These are phyloP conservation scores for Sarocladium brachiariae DNA, from an alignment of 2,329 filamentous ascomycete genomes.

Conservation along the genomic window DNA sequence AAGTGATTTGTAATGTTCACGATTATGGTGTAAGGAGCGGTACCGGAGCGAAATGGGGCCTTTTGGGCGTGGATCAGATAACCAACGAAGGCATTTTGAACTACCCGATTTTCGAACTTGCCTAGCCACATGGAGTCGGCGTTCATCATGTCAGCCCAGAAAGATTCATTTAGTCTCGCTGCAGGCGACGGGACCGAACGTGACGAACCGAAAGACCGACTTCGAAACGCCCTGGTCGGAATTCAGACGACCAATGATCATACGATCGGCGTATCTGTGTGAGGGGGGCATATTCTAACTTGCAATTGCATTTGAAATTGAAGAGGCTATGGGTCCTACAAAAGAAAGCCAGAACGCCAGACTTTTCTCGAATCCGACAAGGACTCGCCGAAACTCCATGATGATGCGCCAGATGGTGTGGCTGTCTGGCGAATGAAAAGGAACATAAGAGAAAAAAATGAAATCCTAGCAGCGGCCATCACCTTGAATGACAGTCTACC, in stretches of 20 bases:
- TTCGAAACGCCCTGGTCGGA: no score
- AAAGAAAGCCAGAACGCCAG: background rate
- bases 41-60: background rate
- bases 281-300: background rate
- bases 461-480: background rate
- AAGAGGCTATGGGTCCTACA: background rate
- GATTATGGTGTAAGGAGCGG: background rate
- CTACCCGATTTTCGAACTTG: no score
- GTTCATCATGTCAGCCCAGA: no score
- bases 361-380: background rate
- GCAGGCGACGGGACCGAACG: no score
- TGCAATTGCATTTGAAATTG: background rate
- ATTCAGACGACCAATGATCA: no score
- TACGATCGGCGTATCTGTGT: no score
- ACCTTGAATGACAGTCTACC: conserved; percentile 20
- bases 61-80: background rate
- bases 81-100: no score
- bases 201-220: no score
- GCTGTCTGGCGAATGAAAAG: no score
- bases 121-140: no score
- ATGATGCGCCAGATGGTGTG: background rate
- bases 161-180: no score
- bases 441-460: background rate
- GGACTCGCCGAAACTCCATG: conserved; percentile 1
- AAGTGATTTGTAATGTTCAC: background rate